Evolutionary conservation across 192 early-diverging fungal genomes (phyloP), one percentile per base, ranked within the genome.

Genomic region (Fimicolochytrium jonesii): DNA sequence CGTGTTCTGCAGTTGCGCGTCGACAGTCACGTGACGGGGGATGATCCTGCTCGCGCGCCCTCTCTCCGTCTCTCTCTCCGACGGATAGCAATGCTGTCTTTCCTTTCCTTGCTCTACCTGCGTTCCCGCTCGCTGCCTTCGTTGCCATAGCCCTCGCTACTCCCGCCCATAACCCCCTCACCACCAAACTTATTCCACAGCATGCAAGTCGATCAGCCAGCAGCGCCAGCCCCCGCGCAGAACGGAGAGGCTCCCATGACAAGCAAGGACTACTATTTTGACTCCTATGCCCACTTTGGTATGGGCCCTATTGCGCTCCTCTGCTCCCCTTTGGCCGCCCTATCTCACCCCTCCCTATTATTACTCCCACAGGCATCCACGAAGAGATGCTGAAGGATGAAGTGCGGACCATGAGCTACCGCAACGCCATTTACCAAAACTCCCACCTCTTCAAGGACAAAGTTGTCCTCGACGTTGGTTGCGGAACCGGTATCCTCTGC

Each of bases 361-460:
- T n/a, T n/a, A n/a, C 9, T 42, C 39, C 13, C 37, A 46, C 54
- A 75, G 86, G 83, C 61, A 91, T 91, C 75, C 90, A 89, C 76
- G 91, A 96, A 82, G 93, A 95, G 76, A 97, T 97, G 94, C 78
- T 95, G 52, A 95, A 99, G 87, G 97, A 99, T 75, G 89, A 92
- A 70, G 93, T 99, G 23, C 86, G 97, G 28, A 99, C 97, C 3
- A 76, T 77, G 48, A 87, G 87, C 23, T 99, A 99, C 80, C 88
- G 95, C 32, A 90, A 90, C 76, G 83, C 88, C 44, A 97, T 99
- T 63, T 88, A 92, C 64, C 86, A 97, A 67, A 99, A 97, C 86
- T 84, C 87, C 77, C 92, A 95, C 68, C 74, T 99, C 20, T 97
- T 98, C 81, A 87, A 93, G 72, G 92, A 87, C 74, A 99, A 99